Percentiles rank a stretch among this genome's conserved stretches.
Conservation (phyloP, 805 yeast genomes). For the Ogataea ramenticola region DNA sequence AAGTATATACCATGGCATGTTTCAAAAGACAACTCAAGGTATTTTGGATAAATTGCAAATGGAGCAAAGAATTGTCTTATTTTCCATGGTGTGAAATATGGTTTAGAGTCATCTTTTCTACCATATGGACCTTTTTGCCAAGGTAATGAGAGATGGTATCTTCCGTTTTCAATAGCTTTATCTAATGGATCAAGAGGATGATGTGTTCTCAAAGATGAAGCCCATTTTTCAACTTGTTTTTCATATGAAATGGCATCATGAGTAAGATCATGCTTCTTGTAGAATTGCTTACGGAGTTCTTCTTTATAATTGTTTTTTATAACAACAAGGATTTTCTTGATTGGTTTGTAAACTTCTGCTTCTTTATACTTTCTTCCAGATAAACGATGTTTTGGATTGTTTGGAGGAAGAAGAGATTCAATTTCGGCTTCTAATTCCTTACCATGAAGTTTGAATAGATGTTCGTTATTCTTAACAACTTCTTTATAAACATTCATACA, state of each 20-base stretch:
- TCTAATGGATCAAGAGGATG: conserved; percentile 28
- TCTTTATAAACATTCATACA: too few species aligned
- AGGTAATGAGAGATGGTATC: conserved; percentile 51
- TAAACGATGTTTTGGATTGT: too few species aligned
- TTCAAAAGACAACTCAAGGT: conserved; percentile 80
- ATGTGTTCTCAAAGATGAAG: conserved; percentile 27
- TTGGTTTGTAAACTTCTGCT: too few species aligned
- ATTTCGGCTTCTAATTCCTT: too few species aligned
- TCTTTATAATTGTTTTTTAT: not conserved
- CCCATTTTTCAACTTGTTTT: conserved; percentile 35
- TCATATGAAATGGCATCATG: not conserved
- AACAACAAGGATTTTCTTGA: not conserved
- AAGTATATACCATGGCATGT: conserved; percentile 96
- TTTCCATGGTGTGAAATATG: conserved; percentile 95
- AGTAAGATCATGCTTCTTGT: not conserved
- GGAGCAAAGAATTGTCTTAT: conserved; percentile 92
- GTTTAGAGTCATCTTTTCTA: conserved; percentile 64
- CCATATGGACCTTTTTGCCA: conserved; percentile 83
- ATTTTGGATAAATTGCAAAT: conserved; percentile 86
- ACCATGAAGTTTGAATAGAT: too few species aligned
- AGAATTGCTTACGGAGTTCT: not conserved
- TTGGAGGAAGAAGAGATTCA: too few species aligned
- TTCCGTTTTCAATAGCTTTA: conserved; percentile 26
- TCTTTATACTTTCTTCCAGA: too few species aligned
- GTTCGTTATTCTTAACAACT: too few species aligned